phyloP scores from a whole-genome alignment of 2,329 filamentous ascomycete species.

The Fusarium circinatum region DNA sequence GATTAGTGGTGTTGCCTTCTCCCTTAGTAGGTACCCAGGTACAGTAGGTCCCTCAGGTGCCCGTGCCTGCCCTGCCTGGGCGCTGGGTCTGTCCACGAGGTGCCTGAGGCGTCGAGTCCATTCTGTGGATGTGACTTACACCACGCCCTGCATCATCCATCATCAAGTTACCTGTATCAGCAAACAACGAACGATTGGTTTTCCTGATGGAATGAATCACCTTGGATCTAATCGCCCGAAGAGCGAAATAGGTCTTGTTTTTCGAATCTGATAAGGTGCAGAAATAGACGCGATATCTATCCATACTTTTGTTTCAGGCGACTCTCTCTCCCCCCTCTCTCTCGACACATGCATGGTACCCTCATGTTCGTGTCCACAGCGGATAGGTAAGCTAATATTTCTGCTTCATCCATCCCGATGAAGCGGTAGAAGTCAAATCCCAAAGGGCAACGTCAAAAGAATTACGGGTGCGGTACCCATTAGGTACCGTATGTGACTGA shows the following conservation, averaged over 20 bases:
- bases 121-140: constrained; percentile 12
- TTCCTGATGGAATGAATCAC: neutral
- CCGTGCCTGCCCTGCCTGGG: neutral
- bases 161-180: neutral
- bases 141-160: neutral
- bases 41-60: neutral
- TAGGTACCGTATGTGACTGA: neutral
- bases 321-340: neutral
- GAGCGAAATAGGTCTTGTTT: neutral
- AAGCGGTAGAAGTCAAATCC: constrained; percentile 12
- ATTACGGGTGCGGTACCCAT: neutral
- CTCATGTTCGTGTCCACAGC: constrained; percentile 16
- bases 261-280: neutral
- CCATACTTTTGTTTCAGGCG: constrained; percentile 2
- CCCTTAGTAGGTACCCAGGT: neutral
- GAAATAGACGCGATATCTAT: neutral
- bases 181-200: neutral
- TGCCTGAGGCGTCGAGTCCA: constrained; percentile 31
- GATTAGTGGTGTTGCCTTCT: neutral
- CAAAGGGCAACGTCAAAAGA: neutral
- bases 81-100: neutral
- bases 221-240: neutral
- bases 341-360: neutral
- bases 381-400: constrained; percentile 7
- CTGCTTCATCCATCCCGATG: constrained; percentile 4